Evolutionary conservation across 345 rosid species (phyloP).

Genomic region (Brassica carinata): DNA sequence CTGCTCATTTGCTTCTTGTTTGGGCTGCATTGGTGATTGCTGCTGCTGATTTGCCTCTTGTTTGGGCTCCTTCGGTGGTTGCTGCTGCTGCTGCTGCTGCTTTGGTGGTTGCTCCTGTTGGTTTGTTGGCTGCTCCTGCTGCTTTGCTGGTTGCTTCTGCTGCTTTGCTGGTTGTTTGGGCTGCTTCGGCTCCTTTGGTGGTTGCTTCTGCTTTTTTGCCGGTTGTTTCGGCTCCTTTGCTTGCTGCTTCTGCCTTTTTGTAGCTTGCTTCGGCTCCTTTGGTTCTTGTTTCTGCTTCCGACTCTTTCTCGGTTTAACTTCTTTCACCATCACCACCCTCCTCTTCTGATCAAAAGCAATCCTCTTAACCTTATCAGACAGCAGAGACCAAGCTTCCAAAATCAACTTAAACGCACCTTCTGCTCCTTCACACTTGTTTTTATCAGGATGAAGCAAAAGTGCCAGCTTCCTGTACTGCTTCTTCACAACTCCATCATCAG

Average conservation of each 20-base stretch:
- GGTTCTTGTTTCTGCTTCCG: constrained; percentile 29
- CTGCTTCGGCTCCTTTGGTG: not conserved
- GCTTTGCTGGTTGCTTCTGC: not conserved
- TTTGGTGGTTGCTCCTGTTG: not conserved
- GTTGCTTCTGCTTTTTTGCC: not conserved
- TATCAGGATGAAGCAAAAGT: constrained; percentile 76
- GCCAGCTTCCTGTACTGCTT: constrained; percentile 68
- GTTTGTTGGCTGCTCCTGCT: not conserved
- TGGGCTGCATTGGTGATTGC: constrained; percentile 7
- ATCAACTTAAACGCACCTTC: constrained; percentile 80
- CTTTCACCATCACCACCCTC: constrained; percentile 7
- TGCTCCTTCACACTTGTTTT: constrained; percentile 70
- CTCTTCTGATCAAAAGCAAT: constrained; percentile 57
- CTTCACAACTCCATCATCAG: constrained; percentile 60
- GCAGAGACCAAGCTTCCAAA: constrained; percentile 68
- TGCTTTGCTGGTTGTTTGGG: not conserved
- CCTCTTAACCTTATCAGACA: constrained; percentile 69
- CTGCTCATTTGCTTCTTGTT: not conserved
- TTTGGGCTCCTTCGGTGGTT: not conserved
- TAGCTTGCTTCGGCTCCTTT: not conserved
- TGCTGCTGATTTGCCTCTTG: not conserved
- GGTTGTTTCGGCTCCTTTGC: not conserved
- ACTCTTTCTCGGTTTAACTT: constrained; percentile 40
- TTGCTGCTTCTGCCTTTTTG: not conserved
- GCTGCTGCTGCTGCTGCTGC: not conserved